phyloP scores from a whole-genome alignment of 257 asterid species.

The Solanum arcanum region DNA sequence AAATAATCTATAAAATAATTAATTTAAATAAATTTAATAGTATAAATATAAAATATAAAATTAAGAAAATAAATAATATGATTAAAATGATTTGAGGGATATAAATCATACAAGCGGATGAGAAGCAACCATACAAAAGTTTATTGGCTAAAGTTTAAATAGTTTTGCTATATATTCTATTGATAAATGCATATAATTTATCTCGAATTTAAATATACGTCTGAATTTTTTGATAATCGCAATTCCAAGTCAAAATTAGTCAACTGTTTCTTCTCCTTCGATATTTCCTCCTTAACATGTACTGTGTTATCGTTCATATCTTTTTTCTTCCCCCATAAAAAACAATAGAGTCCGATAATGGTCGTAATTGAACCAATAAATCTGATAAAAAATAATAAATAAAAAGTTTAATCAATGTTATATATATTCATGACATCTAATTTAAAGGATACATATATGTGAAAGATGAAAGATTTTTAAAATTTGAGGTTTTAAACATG shows the following conservation, averaged over 20 bases:
- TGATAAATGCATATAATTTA: not conserved
- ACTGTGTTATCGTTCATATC: not conserved
- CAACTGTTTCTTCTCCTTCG: not conserved
- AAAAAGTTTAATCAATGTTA: not conserved
- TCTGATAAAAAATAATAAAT: conserved; percentile 11
- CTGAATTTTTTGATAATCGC: not conserved
- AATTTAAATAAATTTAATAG: too few relatives aligned
- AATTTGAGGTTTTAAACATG: too few relatives aligned
- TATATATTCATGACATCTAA: not conserved
- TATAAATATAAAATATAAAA: too few relatives aligned
- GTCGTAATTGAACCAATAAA: conserved; percentile 50
- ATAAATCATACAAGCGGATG: not conserved
- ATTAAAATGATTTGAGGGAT: too few relatives aligned
- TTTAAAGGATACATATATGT: too few relatives aligned
- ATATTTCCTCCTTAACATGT: not conserved
- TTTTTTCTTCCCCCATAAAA: not conserved
- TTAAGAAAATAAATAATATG: too few relatives aligned
- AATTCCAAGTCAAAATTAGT: not conserved
- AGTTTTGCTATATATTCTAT: not conserved
- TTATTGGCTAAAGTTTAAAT: not conserved
- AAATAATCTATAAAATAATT: too few relatives aligned
- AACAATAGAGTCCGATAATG: conserved; percentile 33
- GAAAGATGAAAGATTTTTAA: not conserved
- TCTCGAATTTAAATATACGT: not conserved
- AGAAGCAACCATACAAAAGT: not conserved